These are phyloP conservation scores for Neopestalotiopsis sp. DNA, from an alignment of 2,329 filamentous ascomycete genomes.

Conservation along the genomic window DNA sequence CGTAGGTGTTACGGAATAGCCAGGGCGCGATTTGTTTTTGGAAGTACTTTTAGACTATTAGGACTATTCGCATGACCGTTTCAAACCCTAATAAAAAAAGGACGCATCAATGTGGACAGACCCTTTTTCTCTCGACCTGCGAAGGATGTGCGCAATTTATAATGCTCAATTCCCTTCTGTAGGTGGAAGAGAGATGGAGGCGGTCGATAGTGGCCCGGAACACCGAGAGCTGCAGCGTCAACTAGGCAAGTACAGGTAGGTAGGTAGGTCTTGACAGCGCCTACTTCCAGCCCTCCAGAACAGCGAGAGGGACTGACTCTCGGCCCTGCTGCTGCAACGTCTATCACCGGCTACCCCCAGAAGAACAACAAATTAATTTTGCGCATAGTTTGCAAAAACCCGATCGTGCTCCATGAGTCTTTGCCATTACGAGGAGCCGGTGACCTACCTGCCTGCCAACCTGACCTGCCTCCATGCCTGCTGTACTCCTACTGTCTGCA, in stretches of 20 bases:
- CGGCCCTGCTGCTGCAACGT: not conserved
- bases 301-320: too few relatives aligned
- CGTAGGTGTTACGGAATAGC: not conserved
- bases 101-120: not conserved
- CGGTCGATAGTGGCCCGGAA: conserved; percentile 1
- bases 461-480: too few relatives aligned
- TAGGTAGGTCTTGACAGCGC: not conserved
- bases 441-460: not conserved
- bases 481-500: conserved; percentile 7
- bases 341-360: not conserved
- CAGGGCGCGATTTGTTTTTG: not conserved
- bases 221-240: conserved; percentile 7
- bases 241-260: not conserved
- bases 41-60: not conserved
- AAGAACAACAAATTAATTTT: not conserved
- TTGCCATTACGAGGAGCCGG: conserved; percentile 7
- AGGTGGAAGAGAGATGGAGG: not conserved
- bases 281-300: too few relatives aligned
- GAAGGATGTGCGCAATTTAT: not conserved
- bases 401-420: conserved; percentile 16
- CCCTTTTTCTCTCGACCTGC: not conserved
- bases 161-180: not conserved
- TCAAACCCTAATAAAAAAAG: not conserved
- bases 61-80: not conserved
- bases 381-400: conserved; percentile 4